Evolutionary conservation across 2,329 filamentous ascomycete species (phyloP), one percentile per base, ranked within the genome.

Genomic region (Ceratocystis albifundus): DNA sequence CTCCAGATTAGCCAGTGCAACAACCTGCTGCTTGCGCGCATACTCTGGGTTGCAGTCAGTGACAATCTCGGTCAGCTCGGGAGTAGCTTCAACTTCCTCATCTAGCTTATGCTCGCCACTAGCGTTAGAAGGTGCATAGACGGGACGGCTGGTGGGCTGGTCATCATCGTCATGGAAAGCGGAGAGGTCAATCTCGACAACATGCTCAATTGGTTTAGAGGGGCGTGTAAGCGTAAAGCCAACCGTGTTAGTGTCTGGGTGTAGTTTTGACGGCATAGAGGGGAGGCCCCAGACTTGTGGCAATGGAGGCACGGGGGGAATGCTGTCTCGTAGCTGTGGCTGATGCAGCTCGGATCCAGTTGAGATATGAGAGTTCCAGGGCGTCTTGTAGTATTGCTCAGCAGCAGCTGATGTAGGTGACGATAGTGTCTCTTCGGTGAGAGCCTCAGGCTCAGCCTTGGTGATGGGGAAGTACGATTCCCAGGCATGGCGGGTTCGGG

Each of bases 351-450:
- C 74, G 30, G 76, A 74, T 46, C 73, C 72, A 6, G 63, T 78
- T 74, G 25, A 76, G 12, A 53, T 17, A 15, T 41, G 36, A 22
- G 48, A 76, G 70, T 80, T 81, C 87, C 91, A 96, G 2, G 92
- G 91, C 32, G 88, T 82, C 69, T 88, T 86, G 77, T 97, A 97
- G 72, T 96, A 97, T 69, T 88, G 85, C 74, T 96, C 90, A 8
- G 93, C 93, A n/a, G 88, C 91, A 36, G 90, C 90, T 1, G 93
- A 96, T 0, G 90, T 93, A 1, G 91, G 91, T 0, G 85, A 84
- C 2, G 77, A 76, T 69, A 80, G 73, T 20, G 80, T 81, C 6
- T 83, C 80, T 12, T 82, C 80, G 75, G 77, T 32, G 77, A 77
- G 10, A 81, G 79, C 68, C 87, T 77, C 64, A 6, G 28, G 30